phyloP scores from a whole-genome alignment of 1,284 basidiomycete genomes.

The Leccinum pachyderme region DNA sequence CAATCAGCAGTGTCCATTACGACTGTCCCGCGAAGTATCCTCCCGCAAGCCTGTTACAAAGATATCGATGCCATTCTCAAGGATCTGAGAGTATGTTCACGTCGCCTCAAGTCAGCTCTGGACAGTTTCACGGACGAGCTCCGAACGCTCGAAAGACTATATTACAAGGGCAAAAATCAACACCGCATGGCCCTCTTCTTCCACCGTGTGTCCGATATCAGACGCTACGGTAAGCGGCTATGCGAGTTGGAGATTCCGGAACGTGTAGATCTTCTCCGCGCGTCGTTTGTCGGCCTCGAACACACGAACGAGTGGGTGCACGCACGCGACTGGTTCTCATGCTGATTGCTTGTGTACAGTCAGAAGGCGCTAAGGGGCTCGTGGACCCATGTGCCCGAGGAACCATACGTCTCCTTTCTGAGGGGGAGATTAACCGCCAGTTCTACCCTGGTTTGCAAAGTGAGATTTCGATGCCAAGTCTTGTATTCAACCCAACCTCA shows the following conservation, averaged over 20 bases:
- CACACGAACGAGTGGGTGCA: constrained; percentile 43
- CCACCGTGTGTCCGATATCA: constrained; percentile 60
- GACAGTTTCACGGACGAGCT: constrained; percentile 52
- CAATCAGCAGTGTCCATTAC: constrained; percentile 22
- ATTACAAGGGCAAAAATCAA: constrained; percentile 80
- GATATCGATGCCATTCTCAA: constrained; percentile 58
- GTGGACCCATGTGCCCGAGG: constrained; percentile 58
- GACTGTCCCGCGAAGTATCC: constrained; percentile 35
- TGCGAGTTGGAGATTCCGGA: constrained; percentile 41
- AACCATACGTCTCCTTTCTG: constrained; percentile 33
- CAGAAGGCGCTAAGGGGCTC: constrained; percentile 50
- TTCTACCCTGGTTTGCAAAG: constrained; percentile 45
- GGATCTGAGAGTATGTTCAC: constrained; percentile 51
- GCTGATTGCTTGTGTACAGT: constrained; percentile 30
- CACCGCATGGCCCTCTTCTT: constrained; percentile 72
- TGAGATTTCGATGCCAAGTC: constrained; percentile 22
- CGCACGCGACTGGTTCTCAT: background rate
- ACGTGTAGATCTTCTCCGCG: constrained; percentile 48
- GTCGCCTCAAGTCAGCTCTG: constrained; percentile 48
- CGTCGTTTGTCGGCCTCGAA: constrained; percentile 55
- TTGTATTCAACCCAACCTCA: constrained; percentile 2
- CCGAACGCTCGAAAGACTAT: constrained; percentile 61
- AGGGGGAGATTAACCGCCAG: constrained; percentile 38
- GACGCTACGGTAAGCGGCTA: constrained; percentile 54
- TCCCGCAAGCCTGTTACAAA: constrained; percentile 39